phyloP scores from a whole-genome alignment of 371 early-diverging fungal genomes.

The Lichtheimia corymbifera region DNA sequence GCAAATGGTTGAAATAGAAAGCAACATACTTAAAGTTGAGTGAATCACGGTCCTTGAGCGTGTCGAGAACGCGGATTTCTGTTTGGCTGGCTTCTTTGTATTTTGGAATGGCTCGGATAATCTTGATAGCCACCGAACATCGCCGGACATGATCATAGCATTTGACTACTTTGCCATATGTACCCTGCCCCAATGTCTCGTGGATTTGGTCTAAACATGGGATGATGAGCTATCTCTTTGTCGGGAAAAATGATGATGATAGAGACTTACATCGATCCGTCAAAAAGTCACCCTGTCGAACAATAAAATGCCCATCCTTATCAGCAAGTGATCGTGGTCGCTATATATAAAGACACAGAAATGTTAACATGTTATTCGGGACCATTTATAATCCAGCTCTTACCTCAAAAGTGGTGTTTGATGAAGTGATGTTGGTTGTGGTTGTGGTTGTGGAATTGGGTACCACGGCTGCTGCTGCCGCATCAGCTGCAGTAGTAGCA shows the following conservation, averaged over 20 bases:
- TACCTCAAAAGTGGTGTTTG: constrained; percentile 6
- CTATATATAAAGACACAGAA: background rate
- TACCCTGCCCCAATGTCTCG: constrained; percentile 91
- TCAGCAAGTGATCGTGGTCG: constrained; percentile 67
- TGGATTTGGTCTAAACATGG: constrained; percentile 72
- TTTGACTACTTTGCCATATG: constrained; percentile 95
- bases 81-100: constrained; percentile 92
- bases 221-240: background rate
- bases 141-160: constrained; percentile 75
- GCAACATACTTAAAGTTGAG: constrained; percentile 19
- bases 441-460: background rate
- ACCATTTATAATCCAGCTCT: background rate
- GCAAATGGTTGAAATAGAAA: constrained; percentile 34
- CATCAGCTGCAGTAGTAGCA: background rate
- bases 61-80: constrained; percentile 86
- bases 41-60: constrained; percentile 80
- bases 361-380: no score
- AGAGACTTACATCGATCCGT: constrained; percentile 67
- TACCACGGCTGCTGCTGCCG: constrained; percentile 3
- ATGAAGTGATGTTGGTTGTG: constrained; percentile 1
- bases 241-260: background rate
- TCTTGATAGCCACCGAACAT: constrained; percentile 71
- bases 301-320: constrained; percentile 92
- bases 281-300: constrained; percentile 73
- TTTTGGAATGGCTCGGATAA: constrained; percentile 92